Percentiles rank a stretch among this genome's conserved stretches.
Conservation (phyloP, 257 asterid species). For the Cynanchum wilfordii region DNA sequence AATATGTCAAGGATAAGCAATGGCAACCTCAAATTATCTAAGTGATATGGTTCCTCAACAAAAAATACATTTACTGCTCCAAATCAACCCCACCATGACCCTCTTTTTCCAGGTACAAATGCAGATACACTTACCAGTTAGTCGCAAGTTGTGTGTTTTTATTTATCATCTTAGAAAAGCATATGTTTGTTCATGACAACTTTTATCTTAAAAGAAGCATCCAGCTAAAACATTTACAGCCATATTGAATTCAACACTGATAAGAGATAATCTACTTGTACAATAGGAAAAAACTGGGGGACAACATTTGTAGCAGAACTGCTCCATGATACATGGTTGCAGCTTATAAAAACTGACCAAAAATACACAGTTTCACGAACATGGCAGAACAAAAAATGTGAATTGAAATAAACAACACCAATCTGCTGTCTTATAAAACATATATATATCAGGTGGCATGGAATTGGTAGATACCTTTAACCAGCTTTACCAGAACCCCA, state of each 20-base stretch:
- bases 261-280: neutral
- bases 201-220: neutral
- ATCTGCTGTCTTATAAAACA: neutral
- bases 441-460: neutral
- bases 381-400: neutral
- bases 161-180: neutral
- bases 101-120: neutral
- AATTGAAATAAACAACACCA: neutral
- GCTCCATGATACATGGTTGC: neutral
- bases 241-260: neutral
- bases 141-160: neutral
- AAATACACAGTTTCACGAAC: neutral
- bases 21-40: neutral
- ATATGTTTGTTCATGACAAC: neutral
- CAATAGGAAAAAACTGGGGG: neutral
- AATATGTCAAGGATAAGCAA: neutral
- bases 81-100: no score
- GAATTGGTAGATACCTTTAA: conserved; percentile 47
- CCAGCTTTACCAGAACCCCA: conserved; percentile 44
- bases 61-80: neutral
- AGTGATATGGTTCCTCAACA: neutral
- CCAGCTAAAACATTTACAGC: neutral
- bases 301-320: neutral
- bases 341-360: neutral
- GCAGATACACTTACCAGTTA: neutral